Conservation (phyloP, 495 filamentous ascomycete species). For the Lepidopterella palustris region DNA sequence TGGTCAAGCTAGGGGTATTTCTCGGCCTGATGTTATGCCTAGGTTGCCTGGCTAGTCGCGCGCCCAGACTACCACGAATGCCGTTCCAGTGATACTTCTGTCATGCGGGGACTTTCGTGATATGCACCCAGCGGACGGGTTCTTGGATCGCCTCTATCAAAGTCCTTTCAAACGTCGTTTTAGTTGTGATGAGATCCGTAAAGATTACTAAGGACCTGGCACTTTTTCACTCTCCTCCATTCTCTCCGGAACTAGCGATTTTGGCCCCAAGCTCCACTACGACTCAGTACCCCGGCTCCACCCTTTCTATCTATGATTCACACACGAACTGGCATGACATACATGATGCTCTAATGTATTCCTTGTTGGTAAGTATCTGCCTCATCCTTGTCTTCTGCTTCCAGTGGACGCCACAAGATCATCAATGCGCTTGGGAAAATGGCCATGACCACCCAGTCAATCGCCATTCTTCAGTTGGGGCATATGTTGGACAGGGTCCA, state of each 20-base stretch:
- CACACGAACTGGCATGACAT: background rate
- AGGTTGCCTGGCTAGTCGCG: slow-evolving; percentile 11
- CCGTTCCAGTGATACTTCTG: slow-evolving; percentile 6
- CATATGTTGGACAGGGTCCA: background rate
- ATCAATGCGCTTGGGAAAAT: background rate
- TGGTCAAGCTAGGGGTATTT: slow-evolving; percentile 6
- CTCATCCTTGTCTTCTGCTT: background rate
- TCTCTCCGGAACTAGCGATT: slow-evolving; percentile 19
- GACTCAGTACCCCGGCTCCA: background rate
- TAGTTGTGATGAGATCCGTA: background rate
- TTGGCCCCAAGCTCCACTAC: slow-evolving; percentile 22
- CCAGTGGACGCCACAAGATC: slow-evolving; percentile 19
- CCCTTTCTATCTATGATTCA: background rate
- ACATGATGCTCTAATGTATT: background rate
- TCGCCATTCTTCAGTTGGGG: background rate
- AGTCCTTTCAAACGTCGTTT: background rate
- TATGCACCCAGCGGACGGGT: slow-evolving; percentile 11
- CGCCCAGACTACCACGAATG: slow-evolving; percentile 11
- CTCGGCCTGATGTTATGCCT: background rate
- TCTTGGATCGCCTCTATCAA: slow-evolving; percentile 3
- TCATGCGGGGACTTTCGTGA: slow-evolving; percentile 17
- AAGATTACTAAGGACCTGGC: background rate
- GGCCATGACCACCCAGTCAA: no score
- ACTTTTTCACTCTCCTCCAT: background rate
- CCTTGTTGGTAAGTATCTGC: background rate